These are phyloP conservation scores for Melampsora abietis-canadensis DNA, from an alignment of 1,284 basidiomycete species.

Conservation along the genomic window DNA sequence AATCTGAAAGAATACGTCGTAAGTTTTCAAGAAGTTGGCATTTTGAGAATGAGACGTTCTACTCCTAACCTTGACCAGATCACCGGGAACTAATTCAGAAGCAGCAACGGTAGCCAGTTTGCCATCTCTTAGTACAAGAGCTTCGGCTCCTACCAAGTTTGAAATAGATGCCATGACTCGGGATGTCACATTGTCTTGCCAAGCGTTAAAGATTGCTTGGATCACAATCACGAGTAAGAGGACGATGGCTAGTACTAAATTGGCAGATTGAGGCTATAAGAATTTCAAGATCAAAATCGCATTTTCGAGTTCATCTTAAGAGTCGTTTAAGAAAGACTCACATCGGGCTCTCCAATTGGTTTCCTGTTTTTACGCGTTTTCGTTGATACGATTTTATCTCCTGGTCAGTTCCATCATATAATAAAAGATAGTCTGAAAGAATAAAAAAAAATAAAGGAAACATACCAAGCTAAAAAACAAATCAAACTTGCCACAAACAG, in stretches of 20 bases:
- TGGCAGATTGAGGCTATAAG: slow-evolving; percentile 54
- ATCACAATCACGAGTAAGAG: slow-evolving; percentile 55
- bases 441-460: slow-evolving; percentile 40
- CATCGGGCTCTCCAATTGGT: too few species aligned
- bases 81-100: slow-evolving; percentile 53
- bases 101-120: slow-evolving; percentile 48
- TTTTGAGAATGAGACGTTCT: too few species aligned
- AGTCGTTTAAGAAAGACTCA: neutral
- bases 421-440: too few species aligned
- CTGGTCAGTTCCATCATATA: neutral
- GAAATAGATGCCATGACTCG: slow-evolving; percentile 61
- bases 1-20: slow-evolving; percentile 7
- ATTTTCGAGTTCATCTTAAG: neutral
- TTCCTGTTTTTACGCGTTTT: neutral
- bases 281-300: neutral
- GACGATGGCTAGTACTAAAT: slow-evolving; percentile 57
- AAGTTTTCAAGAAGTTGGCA: too few species aligned
- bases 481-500: slow-evolving; percentile 59
- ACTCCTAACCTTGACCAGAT: slow-evolving; percentile 46
- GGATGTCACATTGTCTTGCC: slow-evolving; percentile 57
- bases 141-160: slow-evolving; percentile 59
- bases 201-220: slow-evolving; percentile 58
- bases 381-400: too few species aligned
- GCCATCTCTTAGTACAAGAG: slow-evolving; percentile 57
- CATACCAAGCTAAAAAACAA: slow-evolving; percentile 57